Conservation (phyloP, 108 stramenopile species). For the Mediolabrus comicus region DNA sequence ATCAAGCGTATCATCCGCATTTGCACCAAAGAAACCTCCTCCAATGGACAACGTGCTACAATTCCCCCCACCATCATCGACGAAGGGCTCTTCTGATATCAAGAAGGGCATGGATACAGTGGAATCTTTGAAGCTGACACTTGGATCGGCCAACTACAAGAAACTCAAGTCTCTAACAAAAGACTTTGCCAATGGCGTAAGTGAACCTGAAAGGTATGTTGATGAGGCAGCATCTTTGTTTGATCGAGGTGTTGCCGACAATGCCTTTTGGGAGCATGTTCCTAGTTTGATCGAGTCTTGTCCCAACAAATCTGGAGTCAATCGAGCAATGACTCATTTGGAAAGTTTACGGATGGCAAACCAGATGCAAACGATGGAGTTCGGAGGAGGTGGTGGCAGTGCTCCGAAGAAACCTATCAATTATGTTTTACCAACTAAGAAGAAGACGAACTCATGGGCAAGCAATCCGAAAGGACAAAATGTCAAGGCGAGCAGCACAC, state of each 20-base stretch:
- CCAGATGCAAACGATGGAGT: conserved; percentile 38
- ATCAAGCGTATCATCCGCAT: conserved; percentile 11
- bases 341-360: conserved; percentile 40
- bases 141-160: conserved; percentile 77
- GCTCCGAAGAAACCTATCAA: conserved; percentile 6
- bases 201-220: conserved; percentile 69
- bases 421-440: conserved; percentile 17
- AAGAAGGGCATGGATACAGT: conserved; percentile 49
- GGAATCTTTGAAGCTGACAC: conserved; percentile 65
- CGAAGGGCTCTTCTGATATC: neutral
- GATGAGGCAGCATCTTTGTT: conserved; percentile 70
- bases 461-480: conserved; percentile 3
- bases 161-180: conserved; percentile 72
- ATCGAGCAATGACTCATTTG: conserved; percentile 63
- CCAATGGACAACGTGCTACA: conserved; percentile 51
- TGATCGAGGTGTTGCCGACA: conserved; percentile 62
- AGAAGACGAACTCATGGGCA: conserved; percentile 11
- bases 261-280: conserved; percentile 62
- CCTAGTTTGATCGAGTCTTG: conserved; percentile 70
- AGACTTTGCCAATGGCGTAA: conserved; percentile 54
- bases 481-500: neutral
- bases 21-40: conserved; percentile 39
- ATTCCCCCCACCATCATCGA: conserved; percentile 37
- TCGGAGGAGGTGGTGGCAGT: conserved; percentile 1
- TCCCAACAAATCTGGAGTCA: conserved; percentile 48